Percentiles rank a stretch among this genome's conserved stretches.
Conservation (phyloP, 768 basidiomycete genomes). For the Obba rivulosa region DNA sequence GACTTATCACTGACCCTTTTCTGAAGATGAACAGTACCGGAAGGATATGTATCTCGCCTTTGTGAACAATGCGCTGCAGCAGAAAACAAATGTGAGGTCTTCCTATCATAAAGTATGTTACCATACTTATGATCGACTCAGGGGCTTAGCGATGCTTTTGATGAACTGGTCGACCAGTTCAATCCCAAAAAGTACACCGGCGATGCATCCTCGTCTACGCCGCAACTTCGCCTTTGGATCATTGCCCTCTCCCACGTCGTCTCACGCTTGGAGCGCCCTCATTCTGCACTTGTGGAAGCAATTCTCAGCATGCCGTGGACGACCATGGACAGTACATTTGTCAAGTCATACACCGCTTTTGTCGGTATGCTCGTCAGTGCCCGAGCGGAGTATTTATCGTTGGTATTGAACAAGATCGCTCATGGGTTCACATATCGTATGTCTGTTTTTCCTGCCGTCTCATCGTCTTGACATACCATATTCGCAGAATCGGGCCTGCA, state of each 20-base stretch:
- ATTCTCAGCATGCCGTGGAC: conserved; percentile 90
- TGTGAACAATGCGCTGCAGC: conserved; percentile 73
- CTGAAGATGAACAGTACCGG: conserved; percentile 58
- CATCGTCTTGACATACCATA: conserved; percentile 2
- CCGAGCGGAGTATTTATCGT: conserved; percentile 83
- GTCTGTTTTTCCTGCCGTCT: conserved; percentile 26
- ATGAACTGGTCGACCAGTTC: conserved; percentile 89
- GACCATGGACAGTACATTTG: conserved; percentile 79
- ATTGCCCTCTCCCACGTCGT: conserved; percentile 88
- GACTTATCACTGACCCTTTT: background rate
- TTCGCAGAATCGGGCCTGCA: conserved; percentile 65
- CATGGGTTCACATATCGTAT: conserved; percentile 87
- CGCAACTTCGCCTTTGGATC: conserved; percentile 75
- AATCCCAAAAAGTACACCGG: conserved; percentile 40
- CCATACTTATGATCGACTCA: conserved; percentile 23
- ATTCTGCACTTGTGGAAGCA: conserved; percentile 78
- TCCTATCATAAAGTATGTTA: conserved; percentile 6
- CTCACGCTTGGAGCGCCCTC: conserved; percentile 78
- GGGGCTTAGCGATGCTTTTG: conserved; percentile 73
- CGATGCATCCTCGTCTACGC: conserved; percentile 27
- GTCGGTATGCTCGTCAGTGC: conserved; percentile 90
- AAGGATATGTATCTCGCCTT: conserved; percentile 84
- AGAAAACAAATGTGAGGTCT: conserved; percentile 57
- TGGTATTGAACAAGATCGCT: conserved; percentile 76
- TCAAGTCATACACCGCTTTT: conserved; percentile 85